These are phyloP conservation scores for Proliferodiscus dingleyae DNA, from an alignment of 2,329 filamentous ascomycete species.

Conservation along the genomic window DNA sequence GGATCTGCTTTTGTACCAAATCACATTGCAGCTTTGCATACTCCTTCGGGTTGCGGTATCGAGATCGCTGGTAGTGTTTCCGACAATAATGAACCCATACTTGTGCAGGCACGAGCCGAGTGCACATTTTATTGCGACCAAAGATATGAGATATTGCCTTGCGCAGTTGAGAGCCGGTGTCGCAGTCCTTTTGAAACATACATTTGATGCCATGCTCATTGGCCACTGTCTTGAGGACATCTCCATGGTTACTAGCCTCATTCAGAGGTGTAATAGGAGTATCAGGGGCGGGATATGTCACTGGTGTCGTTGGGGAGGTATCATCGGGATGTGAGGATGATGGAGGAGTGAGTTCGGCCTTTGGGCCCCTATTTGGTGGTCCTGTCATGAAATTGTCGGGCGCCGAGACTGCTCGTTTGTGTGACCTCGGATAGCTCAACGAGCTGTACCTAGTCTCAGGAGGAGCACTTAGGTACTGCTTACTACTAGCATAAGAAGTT, in stretches of 20 bases:
- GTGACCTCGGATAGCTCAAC: background rate
- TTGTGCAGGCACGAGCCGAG: constrained; percentile 60
- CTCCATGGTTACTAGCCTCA: constrained; percentile 10
- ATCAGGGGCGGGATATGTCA: constrained; percentile 13
- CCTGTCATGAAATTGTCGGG: constrained; percentile 18
- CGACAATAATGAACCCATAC: constrained; percentile 76
- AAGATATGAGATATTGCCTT: constrained; percentile 81
- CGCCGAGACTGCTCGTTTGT: constrained; percentile 16
- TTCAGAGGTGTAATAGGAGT: constrained; percentile 21
- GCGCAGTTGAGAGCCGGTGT: constrained; percentile 56
- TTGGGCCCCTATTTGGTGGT: constrained; percentile 10
- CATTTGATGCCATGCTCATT: constrained; percentile 31
- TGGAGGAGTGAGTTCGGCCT: constrained; percentile 26
- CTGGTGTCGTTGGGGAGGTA: constrained; percentile 16
- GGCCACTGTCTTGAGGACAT: constrained; percentile 34
- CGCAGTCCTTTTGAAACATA: constrained; percentile 48
- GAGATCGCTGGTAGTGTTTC: constrained; percentile 74
- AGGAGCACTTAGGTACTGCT: constrained; percentile 6
- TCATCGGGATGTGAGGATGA: constrained; percentile 25
- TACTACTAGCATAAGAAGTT: background rate
- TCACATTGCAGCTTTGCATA: constrained; percentile 60
- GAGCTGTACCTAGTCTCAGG: background rate
- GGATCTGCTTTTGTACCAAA: constrained; percentile 58
- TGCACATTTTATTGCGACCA: constrained; percentile 75
- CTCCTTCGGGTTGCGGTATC: constrained; percentile 61